Conservation (phyloP, 768 basidiomycete genomes). For the Boletus pseudopeckii region DNA sequence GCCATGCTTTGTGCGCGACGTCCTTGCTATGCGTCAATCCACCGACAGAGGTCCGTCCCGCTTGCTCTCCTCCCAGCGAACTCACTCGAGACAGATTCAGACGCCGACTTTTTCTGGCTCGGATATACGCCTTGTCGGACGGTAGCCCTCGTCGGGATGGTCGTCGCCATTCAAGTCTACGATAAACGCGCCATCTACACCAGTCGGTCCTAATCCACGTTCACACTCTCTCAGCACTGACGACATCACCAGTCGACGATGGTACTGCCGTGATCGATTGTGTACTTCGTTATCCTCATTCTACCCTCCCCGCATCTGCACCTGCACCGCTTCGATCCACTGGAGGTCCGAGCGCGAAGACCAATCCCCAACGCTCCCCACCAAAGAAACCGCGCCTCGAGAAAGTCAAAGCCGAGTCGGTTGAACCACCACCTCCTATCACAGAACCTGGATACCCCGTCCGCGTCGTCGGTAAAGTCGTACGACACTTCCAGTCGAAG, state of each 20-base stretch:
- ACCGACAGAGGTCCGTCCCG: constrained; percentile 27
- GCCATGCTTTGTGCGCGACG: constrained; percentile 53
- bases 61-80: not conserved
- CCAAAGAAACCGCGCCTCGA: constrained; percentile 17
- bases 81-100: constrained; percentile 27
- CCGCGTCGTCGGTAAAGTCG: constrained; percentile 45
- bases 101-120: constrained; percentile 65
- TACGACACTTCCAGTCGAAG: constrained; percentile 38
- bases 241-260: constrained; percentile 58
- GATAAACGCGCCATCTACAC: constrained; percentile 61
- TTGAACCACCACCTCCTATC: constrained; percentile 34
- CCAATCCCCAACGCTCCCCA: not conserved
- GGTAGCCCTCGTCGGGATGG: constrained; percentile 56
- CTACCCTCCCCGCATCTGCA: constrained; percentile 18
- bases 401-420: constrained; percentile 1
- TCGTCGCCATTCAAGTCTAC: constrained; percentile 59
- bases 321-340: constrained; percentile 7
- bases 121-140: constrained; percentile 68
- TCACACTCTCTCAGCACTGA: not conserved
- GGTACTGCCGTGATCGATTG: constrained; percentile 75
- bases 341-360: constrained; percentile 2
- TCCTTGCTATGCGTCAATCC: constrained; percentile 43
- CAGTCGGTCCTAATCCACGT: constrained; percentile 31
- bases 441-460: constrained; percentile 47
- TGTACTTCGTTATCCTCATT: constrained; percentile 40